Evolutionary conservation across 2,329 filamentous ascomycete genomes (phyloP).

Genomic region (Blastomyces silverae): DNA sequence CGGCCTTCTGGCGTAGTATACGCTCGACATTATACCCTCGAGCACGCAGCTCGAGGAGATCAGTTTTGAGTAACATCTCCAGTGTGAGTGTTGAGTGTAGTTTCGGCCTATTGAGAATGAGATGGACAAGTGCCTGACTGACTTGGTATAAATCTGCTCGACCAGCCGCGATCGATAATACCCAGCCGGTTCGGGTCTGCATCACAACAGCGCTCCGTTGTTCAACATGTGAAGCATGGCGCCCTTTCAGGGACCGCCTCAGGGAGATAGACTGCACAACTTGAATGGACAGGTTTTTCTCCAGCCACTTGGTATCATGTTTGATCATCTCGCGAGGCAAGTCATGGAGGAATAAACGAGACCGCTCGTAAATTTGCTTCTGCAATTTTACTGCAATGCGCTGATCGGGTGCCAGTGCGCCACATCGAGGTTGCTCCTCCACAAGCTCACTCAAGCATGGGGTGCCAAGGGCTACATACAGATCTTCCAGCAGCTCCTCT

Average conservation of each 20-base stretch:
- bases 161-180: conserved; percentile 67
- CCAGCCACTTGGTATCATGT: conserved; percentile 84
- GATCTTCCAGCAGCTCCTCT: conserved; percentile 76
- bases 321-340: conserved; percentile 71
- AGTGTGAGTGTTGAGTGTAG: conserved; percentile 86
- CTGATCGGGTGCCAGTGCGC: conserved; percentile 59
- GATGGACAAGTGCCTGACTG: conserved; percentile 73
- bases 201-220: conserved; percentile 68
- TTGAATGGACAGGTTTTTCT: conserved; percentile 72
- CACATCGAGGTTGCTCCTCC: conserved; percentile 68
- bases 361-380: conserved; percentile 78
- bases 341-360: conserved; percentile 83
- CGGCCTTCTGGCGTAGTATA: conserved; percentile 79
- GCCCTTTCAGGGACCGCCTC: conserved; percentile 65
- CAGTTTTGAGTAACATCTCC: conserved; percentile 81
- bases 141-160: conserved; percentile 85
- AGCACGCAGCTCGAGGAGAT: conserved; percentile 70
- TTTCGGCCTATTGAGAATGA: conserved; percentile 73
- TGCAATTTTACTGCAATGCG: conserved; percentile 61
- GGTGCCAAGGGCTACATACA: conserved; percentile 77
- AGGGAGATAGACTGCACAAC: conserved; percentile 72
- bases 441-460: conserved; percentile 69
- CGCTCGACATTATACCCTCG: conserved; percentile 96
- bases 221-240: conserved; percentile 62
- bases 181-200: conserved; percentile 50